These are phyloP conservation scores for Trichoderma sp. DNA, from an alignment of 2,329 filamentous ascomycete species.

Conservation along the genomic window DNA sequence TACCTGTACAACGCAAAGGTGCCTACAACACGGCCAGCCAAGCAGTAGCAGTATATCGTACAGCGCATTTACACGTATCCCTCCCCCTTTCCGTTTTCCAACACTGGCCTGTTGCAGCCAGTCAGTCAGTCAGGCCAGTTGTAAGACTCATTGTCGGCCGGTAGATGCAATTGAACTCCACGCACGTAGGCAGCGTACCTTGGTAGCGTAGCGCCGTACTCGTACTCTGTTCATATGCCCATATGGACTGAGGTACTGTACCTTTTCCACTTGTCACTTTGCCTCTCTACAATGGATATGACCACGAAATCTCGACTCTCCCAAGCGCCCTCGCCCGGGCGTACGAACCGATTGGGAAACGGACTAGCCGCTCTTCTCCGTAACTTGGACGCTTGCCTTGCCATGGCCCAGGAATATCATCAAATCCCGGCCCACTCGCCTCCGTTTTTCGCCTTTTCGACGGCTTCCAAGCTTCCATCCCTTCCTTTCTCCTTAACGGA, in stretches of 20 bases:
- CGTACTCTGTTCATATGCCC: not conserved
- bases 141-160: not conserved
- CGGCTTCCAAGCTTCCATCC: not conserved
- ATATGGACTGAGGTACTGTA: no score
- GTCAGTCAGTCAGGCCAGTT: not conserved
- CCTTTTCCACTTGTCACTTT: not conserved
- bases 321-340: slow-evolving; percentile 6
- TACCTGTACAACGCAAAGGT: not conserved
- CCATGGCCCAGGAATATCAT: not conserved
- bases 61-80: not conserved
- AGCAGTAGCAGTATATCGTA: not conserved
- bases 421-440: not conserved
- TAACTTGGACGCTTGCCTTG: not conserved
- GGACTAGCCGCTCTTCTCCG: slow-evolving; percentile 13
- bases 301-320: slow-evolving; percentile 7
- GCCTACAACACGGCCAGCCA: not conserved
- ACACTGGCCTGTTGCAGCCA: not conserved
- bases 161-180: not conserved
- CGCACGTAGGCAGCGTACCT: not conserved
- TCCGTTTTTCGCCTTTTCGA: slow-evolving; percentile 1
- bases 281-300: not conserved
- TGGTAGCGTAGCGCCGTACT: not conserved
- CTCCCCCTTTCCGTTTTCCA: slow-evolving; percentile 10
- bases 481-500: slow-evolving; percentile 11
- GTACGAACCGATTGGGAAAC: slow-evolving; percentile 7